Conservation (phyloP, 2,329 filamentous ascomycete species). For the Neofusicoccum parvum region DNA sequence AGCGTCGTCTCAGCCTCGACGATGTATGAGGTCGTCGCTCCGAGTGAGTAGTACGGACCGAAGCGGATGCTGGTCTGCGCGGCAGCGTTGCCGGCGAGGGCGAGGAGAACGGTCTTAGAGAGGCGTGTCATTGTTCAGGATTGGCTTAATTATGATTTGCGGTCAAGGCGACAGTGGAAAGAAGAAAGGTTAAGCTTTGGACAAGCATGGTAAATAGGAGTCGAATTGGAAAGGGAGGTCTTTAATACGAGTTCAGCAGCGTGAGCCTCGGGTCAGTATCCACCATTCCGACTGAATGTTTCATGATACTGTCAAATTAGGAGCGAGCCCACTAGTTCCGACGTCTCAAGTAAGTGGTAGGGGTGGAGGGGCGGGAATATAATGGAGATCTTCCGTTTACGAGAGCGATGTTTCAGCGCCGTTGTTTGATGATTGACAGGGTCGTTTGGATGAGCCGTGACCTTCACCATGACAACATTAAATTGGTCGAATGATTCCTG, state of each 20-base stretch:
- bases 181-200: neutral
- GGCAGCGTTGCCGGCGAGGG: conserved; percentile 24
- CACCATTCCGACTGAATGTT: neutral
- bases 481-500: neutral
- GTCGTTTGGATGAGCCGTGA: neutral
- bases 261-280: neutral
- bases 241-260: neutral
- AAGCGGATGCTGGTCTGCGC: conserved; percentile 25
- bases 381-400: conserved; percentile 2
- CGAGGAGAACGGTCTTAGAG: conserved; percentile 22
- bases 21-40: conserved; percentile 45
- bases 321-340: neutral
- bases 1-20: conserved; percentile 49
- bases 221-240: neutral
- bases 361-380: neutral
- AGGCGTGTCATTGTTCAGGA: conserved; percentile 2
- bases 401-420: neutral
- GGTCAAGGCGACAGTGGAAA: neutral
- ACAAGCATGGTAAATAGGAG: neutral
- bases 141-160: neutral
- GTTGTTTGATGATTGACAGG: neutral
- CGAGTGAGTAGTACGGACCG: conserved; percentile 37
- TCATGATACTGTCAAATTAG: neutral
- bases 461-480: neutral
- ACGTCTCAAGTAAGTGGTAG: neutral